Conservation (phyloP, 441 rosid genomes). For the Populus hybrid region DNA sequence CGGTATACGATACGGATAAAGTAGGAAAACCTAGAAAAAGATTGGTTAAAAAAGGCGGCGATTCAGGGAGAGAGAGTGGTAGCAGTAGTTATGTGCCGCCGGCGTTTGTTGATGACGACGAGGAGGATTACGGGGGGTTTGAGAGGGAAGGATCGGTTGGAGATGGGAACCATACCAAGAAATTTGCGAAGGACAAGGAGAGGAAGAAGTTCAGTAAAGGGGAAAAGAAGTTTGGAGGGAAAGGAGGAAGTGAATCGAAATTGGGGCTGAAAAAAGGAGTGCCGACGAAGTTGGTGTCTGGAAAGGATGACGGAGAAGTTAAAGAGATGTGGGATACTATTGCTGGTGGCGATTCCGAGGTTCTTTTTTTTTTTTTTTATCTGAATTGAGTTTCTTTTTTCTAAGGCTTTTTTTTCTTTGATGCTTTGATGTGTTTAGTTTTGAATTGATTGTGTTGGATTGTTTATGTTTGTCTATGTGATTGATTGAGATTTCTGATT, state of each 20-base stretch:
- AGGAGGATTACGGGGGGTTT: slow-evolving; percentile 30
- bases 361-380: slow-evolving; percentile 7
- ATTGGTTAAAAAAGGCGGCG: slow-evolving; percentile 65
- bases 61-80: slow-evolving; percentile 16
- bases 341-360: slow-evolving; percentile 89
- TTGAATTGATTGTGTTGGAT: neutral
- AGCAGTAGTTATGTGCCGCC: slow-evolving; percentile 35
- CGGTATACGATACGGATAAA: slow-evolving; percentile 59
- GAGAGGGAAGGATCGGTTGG: slow-evolving; percentile 20
- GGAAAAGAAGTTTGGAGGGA: slow-evolving; percentile 31
- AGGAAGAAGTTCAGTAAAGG: slow-evolving; percentile 35
- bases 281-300: slow-evolving; percentile 19
- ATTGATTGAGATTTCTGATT: neutral
- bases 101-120: slow-evolving; percentile 57
- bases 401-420: neutral
- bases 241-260: slow-evolving; percentile 31
- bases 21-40: slow-evolving; percentile 73
- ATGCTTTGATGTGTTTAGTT: neutral
- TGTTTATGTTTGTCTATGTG: neutral
- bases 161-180: slow-evolving; percentile 53
- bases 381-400: neutral
- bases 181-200: slow-evolving; percentile 49
- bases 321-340: slow-evolving; percentile 95
- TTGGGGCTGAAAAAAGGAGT: slow-evolving; percentile 38
- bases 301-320: slow-evolving; percentile 50